Evolutionary conservation across 2,329 filamentous ascomycete species (phyloP).

Genomic region (Colletotrichum lini): DNA sequence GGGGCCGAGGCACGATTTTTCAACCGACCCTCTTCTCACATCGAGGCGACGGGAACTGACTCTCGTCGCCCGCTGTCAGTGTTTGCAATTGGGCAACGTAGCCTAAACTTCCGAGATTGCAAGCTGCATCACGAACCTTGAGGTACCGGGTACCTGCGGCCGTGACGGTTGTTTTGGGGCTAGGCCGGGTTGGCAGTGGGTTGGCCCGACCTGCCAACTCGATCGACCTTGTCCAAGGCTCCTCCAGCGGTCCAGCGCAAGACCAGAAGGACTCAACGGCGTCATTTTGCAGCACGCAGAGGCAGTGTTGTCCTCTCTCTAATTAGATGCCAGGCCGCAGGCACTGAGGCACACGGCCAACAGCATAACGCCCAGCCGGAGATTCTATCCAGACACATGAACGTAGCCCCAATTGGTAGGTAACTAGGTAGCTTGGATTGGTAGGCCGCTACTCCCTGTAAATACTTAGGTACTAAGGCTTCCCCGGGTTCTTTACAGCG

Average conservation of each 20-base stretch:
- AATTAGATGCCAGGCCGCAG: neutral
- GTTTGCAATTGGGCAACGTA: conserved; percentile 38
- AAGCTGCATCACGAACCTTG: conserved; percentile 32
- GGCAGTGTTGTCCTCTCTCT: conserved; percentile 1
- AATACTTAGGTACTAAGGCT: neutral
- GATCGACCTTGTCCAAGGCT: conserved; percentile 13
- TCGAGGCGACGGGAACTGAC: conserved; percentile 4
- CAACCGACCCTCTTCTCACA: conserved; percentile 26
- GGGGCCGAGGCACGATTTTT: conserved; percentile 37
- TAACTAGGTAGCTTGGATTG: too few species aligned
- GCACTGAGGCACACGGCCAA: neutral
- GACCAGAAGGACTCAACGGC: conserved; percentile 14
- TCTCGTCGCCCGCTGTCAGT: conserved; percentile 13
- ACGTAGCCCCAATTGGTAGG: neutral
- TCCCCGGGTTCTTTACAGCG: conserved; percentile 3
- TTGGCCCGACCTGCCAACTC: conserved; percentile 30
- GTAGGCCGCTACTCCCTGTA: neutral
- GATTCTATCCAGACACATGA: conserved; percentile 6
- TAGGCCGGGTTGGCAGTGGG: conserved; percentile 39
- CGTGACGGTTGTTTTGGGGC: conserved; percentile 37
- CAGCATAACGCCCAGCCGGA: neutral
- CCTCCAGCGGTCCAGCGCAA: conserved; percentile 9
- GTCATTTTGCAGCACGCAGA: conserved; percentile 7
- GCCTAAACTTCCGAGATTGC: conserved; percentile 41
- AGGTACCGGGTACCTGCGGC: conserved; percentile 39